Conservation (phyloP, 371 early-diverging fungal species). For the Rhizopus delemar region DNA sequence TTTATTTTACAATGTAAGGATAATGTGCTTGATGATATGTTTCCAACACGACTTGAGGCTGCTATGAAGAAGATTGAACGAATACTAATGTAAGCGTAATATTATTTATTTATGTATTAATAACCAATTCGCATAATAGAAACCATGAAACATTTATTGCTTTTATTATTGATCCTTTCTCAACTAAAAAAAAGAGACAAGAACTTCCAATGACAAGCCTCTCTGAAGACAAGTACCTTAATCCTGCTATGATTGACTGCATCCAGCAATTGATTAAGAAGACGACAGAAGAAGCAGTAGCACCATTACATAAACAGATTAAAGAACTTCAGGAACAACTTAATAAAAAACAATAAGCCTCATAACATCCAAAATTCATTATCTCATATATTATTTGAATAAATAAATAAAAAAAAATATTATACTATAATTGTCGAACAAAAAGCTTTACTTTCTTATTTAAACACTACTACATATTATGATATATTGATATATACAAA, state of each 20-base stretch:
- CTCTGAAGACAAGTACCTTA: not conserved
- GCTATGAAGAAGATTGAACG: constrained; percentile 27
- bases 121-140: constrained; percentile 8
- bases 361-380: not conserved
- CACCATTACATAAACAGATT: constrained; percentile 15
- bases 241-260: constrained; percentile 24
- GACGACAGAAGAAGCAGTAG: constrained; percentile 14
- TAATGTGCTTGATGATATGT: constrained; percentile 22
- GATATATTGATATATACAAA: too few relatives aligned
- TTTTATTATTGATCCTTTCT: constrained; percentile 27
- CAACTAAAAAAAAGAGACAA: constrained; percentile 6
- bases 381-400: not conserved
- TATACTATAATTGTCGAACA: constrained; percentile 2
- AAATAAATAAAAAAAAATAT: not conserved
- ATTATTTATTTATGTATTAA: not conserved
- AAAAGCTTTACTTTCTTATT: not conserved
- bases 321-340: constrained; percentile 23
- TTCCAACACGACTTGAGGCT: constrained; percentile 18
- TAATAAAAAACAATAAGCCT: constrained; percentile 1
- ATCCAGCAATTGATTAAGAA: constrained; percentile 17
- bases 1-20: constrained; percentile 28
- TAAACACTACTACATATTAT: not conserved
- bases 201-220: not conserved
- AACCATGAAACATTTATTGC: constrained; percentile 31
- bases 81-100: constrained; percentile 18